phyloP scores from a whole-genome alignment of 2,329 filamentous ascomycete genomes.

The Claviceps pusilla region DNA sequence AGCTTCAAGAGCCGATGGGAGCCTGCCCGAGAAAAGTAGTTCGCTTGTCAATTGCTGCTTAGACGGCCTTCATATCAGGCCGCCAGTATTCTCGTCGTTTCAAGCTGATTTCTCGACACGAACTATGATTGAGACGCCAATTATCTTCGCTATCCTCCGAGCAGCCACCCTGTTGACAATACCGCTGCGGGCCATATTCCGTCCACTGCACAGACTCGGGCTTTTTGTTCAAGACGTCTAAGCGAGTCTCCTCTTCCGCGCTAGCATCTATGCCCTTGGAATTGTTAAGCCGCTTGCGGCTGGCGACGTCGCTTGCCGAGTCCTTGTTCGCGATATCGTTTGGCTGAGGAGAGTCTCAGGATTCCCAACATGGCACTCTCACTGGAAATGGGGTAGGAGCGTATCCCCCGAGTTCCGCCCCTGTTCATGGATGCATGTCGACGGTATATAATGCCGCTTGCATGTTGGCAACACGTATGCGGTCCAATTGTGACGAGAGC shows the following conservation, averaged over 20 bases:
- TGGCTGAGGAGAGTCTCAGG: constrained; percentile 16
- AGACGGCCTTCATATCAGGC: neutral
- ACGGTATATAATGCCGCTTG: constrained; percentile 27
- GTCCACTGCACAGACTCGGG: constrained; percentile 35
- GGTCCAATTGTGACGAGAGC: constrained; percentile 13
- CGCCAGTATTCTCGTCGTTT: constrained; percentile 12
- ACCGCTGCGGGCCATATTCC: constrained; percentile 46
- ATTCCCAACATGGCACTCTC: constrained; percentile 23
- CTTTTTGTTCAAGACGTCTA: constrained; percentile 45
- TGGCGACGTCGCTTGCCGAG: neutral
- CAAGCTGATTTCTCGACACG: constrained; percentile 12
- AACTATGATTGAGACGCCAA: constrained; percentile 20
- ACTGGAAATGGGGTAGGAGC: constrained; percentile 29
- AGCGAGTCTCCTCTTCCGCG: constrained; percentile 32
- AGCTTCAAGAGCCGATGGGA: no score
- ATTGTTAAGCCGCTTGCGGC: neutral
- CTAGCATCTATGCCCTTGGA: neutral
- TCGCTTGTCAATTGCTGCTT: neutral
- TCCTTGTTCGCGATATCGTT: neutral
- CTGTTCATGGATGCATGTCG: constrained; percentile 10
- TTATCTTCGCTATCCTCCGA: constrained; percentile 42
- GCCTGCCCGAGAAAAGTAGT: no score
- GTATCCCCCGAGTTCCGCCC: constrained; percentile 26
- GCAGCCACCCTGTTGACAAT: constrained; percentile 13
- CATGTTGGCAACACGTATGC: constrained; percentile 30